Evolutionary conservation across 2,329 filamentous ascomycete genomes (phyloP).

Genomic region (Fusarium mangiferae): DNA sequence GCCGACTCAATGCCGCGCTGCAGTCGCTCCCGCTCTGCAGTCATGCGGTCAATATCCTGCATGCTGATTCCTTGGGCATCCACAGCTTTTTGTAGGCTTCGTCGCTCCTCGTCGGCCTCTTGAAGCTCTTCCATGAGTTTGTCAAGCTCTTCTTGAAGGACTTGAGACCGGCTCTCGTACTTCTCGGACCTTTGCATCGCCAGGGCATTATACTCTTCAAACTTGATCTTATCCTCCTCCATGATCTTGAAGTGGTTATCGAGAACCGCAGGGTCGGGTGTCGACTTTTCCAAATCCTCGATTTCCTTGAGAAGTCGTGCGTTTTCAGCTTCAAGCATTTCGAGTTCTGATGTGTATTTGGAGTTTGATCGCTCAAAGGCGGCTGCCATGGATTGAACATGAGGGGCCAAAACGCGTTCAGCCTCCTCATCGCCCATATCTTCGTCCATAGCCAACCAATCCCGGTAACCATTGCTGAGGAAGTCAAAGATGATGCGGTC

Average conservation of each 20-base stretch:
- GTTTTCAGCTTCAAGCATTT: conserved; percentile 88
- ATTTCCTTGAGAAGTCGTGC: conserved; percentile 84
- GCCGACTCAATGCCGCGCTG: conserved; percentile 87
- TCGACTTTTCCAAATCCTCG: conserved; percentile 87
- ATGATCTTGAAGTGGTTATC: conserved; percentile 93
- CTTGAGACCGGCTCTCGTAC: conserved; percentile 81
- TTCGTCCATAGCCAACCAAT: conserved; percentile 93
- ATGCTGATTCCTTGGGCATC: conserved; percentile 96
- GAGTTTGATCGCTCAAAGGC: conserved; percentile 89
- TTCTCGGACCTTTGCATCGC: conserved; percentile 89
- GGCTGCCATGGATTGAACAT: conserved; percentile 86
- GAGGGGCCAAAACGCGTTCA: conserved; percentile 80
- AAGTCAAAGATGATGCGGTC: conserved; percentile 97
- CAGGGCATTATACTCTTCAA: conserved; percentile 90
- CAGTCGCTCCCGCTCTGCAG: conserved; percentile 91
- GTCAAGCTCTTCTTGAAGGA: conserved; percentile 87
- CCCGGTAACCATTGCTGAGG: conserved; percentile 86
- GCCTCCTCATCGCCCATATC: conserved; percentile 88
- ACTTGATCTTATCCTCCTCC: conserved; percentile 94
- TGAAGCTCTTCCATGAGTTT: conserved; percentile 79
- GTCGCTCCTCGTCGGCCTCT: conserved; percentile 84
- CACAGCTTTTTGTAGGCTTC: conserved; percentile 82
- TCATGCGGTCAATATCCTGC: conserved; percentile 99
- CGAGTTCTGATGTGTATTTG: conserved; percentile 84
- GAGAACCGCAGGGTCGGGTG: conserved; percentile 82